Conservation (phyloP, 352 stramenopile genomes). For the Peronospora destructor region DNA sequence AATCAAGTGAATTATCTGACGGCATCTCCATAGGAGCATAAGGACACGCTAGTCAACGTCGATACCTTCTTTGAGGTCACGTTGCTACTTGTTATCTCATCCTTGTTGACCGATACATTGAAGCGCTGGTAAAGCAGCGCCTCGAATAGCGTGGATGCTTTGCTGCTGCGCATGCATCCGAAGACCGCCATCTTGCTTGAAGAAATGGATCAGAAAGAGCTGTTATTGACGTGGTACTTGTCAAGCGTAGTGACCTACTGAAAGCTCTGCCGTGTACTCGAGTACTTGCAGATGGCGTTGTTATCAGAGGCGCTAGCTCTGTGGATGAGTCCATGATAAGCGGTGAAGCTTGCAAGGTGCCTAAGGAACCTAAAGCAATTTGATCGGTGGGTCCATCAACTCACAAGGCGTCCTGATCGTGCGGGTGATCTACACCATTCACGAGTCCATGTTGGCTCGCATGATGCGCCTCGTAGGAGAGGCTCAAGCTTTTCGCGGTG, state of each 20-base stretch:
- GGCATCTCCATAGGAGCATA: constrained; percentile 8
- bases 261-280: constrained; percentile 62
- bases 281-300: constrained; percentile 65
- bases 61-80: constrained; percentile 78
- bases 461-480: constrained; percentile 72
- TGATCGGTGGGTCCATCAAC: constrained; percentile 73
- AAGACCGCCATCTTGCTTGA: constrained; percentile 88
- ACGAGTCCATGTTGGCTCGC: constrained; percentile 68
- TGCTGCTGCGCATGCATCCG: constrained; percentile 47
- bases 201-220: constrained; percentile 35
- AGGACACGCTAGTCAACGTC: constrained; percentile 11
- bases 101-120: constrained; percentile 66
- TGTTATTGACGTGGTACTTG: constrained; percentile 70
- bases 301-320: constrained; percentile 53
- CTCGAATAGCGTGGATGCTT: constrained; percentile 57
- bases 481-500: constrained; percentile 55
- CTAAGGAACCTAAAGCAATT: constrained; percentile 45
- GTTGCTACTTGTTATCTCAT: constrained; percentile 61
- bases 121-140: constrained; percentile 59
- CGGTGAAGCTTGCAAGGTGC: constrained; percentile 58
- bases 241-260: constrained; percentile 60
- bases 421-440: constrained; percentile 63
- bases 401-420: constrained; percentile 57
- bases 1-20: constrained; percentile 9
- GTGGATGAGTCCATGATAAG: constrained; percentile 80